phyloP scores from a whole-genome alignment of 371 early-diverging fungal species.

The Lichtheimia hyalospora region DNA sequence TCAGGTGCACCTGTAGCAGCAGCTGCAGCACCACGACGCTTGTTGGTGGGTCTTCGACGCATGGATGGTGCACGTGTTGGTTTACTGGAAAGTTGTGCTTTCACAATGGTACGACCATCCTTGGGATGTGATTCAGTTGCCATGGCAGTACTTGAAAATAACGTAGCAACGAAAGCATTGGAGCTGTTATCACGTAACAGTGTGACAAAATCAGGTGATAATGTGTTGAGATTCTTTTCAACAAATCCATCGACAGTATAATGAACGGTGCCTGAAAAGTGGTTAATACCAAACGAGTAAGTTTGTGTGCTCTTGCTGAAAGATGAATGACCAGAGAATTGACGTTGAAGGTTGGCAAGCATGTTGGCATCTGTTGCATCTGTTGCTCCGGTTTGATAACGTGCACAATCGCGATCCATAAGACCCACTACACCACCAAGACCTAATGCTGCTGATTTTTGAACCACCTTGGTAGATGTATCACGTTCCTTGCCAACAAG shows the following conservation, averaged over 20 bases:
- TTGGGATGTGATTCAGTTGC: slow-evolving; percentile 83
- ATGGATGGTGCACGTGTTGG: slow-evolving; percentile 75
- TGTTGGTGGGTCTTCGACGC: slow-evolving; percentile 47
- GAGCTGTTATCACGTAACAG: slow-evolving; percentile 67
- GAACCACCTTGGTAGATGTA: slow-evolving; percentile 18
- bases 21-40: slow-evolving; percentile 4
- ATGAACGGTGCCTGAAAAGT: slow-evolving; percentile 69
- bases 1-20: slow-evolving; percentile 1
- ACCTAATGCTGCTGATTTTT: slow-evolving; percentile 39
- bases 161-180: slow-evolving; percentile 78
- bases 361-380: slow-evolving; percentile 58
- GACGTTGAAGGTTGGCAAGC: slow-evolving; percentile 36
- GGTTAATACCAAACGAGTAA: slow-evolving; percentile 72
- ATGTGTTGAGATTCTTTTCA: slow-evolving; percentile 71
- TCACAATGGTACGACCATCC: slow-evolving; percentile 57
- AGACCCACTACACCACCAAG: slow-evolving; percentile 53
- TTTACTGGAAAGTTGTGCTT: slow-evolving; percentile 56
- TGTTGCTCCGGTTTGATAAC: slow-evolving; percentile 39
- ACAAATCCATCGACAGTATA: slow-evolving; percentile 72
- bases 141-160: slow-evolving; percentile 81
- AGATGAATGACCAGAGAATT: slow-evolving; percentile 28
- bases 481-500: slow-evolving; percentile 39
- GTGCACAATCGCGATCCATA: slow-evolving; percentile 57
- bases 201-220: slow-evolving; percentile 82
- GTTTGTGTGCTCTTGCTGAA: slow-evolving; percentile 36